phyloP scores from a whole-genome alignment of 2,329 filamentous ascomycete species.

The Zymoseptoria ardabiliae region DNA sequence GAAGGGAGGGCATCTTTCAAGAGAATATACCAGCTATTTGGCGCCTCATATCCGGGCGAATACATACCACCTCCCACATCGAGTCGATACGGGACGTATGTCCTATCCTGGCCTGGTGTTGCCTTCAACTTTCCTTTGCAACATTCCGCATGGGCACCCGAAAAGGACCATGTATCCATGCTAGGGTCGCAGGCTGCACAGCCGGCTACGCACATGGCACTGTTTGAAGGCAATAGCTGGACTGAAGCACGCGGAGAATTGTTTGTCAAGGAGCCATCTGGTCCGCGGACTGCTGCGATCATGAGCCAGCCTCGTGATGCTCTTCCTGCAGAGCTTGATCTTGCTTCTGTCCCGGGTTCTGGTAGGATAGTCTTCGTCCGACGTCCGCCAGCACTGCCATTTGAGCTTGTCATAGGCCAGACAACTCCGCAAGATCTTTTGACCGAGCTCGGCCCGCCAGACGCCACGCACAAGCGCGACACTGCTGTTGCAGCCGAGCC shows the following conservation, averaged over 20 bases:
- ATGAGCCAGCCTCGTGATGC: slow-evolving; percentile 66
- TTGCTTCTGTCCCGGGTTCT: slow-evolving; percentile 68
- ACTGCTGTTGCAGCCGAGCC: slow-evolving; percentile 11
- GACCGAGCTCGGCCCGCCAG: slow-evolving; percentile 82
- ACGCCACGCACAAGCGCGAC: slow-evolving; percentile 65
- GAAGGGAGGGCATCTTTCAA: slow-evolving; percentile 29
- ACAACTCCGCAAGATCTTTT: slow-evolving; percentile 90
- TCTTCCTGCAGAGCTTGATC: slow-evolving; percentile 81
- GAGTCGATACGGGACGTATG: slow-evolving; percentile 63
- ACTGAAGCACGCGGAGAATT: slow-evolving; percentile 68
- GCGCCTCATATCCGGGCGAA: slow-evolving; percentile 89
- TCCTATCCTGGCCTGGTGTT: slow-evolving; percentile 88
- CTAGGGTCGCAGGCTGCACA: slow-evolving; percentile 71
- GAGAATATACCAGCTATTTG: slow-evolving; percentile 78
- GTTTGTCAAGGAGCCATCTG: slow-evolving; percentile 67
- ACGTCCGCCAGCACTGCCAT: slow-evolving; percentile 57
- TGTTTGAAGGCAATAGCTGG: slow-evolving; percentile 90
- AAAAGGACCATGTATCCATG: slow-evolving; percentile 75
- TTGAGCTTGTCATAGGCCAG: slow-evolving; percentile 70
- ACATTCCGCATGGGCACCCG: slow-evolving; percentile 64
- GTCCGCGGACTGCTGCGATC: slow-evolving; percentile 64
- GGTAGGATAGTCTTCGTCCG: slow-evolving; percentile 72
- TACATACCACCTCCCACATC: slow-evolving; percentile 59
- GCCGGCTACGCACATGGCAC: slow-evolving; percentile 76
- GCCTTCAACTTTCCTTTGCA: slow-evolving; percentile 84